phyloP scores from a whole-genome alignment of 768 basidiomycete species.

The Termitomyces sp. region DNA sequence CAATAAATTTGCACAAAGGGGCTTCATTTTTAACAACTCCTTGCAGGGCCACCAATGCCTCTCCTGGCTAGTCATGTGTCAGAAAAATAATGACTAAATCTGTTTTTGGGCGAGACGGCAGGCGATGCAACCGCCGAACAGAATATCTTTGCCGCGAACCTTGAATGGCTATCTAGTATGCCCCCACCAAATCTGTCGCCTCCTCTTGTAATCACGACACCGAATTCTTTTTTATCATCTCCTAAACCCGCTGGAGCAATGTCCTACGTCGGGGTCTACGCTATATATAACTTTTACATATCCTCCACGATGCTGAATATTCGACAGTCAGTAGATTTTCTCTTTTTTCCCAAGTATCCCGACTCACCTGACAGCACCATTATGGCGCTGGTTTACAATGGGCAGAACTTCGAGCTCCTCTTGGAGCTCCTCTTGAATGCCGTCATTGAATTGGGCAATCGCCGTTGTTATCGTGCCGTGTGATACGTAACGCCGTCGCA shows the following conservation, averaged over 20 bases:
- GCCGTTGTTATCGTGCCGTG: conserved; percentile 32
- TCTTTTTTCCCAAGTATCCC: not conserved
- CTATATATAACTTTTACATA: too few relatives aligned
- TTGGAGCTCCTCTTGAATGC: not conserved
- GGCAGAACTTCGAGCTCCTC: not conserved
- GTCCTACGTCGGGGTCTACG: too few relatives aligned
- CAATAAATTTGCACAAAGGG: not conserved
- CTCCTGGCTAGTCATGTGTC: conserved; percentile 48
- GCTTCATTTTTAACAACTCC: not conserved
- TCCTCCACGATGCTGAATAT: too few relatives aligned
- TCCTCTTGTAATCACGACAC: conserved; percentile 45
- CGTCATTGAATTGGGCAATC: conserved; percentile 18
- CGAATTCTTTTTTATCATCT: too few relatives aligned
- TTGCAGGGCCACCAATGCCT: conserved; percentile 52
- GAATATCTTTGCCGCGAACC: conserved; percentile 51
- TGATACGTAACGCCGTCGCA: conserved; percentile 25
- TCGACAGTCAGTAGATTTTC: conserved; percentile 29
- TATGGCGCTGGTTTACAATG: conserved; percentile 18
- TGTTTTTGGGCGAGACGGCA: conserved; percentile 35
- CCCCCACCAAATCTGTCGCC: conserved; percentile 36
- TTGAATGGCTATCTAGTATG: conserved; percentile 38
- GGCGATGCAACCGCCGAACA: conserved; percentile 48
- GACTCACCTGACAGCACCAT: conserved; percentile 7
- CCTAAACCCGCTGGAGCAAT: too few relatives aligned
- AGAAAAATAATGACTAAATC: conserved; percentile 48